Evolutionary conservation across 257 asterid species (phyloP).

Genomic region (Dorcoceras hygrometricum): DNA sequence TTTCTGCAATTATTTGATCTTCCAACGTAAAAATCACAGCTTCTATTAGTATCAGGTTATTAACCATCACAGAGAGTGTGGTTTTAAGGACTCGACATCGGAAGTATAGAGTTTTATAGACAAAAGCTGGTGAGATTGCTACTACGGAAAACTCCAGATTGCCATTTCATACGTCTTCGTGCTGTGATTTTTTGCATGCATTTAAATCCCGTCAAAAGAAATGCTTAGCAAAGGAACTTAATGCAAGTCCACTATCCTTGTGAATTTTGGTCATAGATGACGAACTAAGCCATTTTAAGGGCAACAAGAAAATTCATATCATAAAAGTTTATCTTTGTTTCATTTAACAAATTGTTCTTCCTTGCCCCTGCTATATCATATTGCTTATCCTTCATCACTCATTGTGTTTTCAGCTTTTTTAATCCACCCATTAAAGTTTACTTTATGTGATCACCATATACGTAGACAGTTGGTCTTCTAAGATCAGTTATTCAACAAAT

Average conservation of each 20-base stretch:
- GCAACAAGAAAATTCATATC: not conserved
- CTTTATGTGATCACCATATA: not conserved
- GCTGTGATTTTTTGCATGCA: slow-evolving; percentile 5
- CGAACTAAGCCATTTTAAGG: not conserved
- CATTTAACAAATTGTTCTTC: too few relatives aligned
- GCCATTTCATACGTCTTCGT: slow-evolving; percentile 18
- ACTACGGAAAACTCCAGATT: slow-evolving; percentile 23
- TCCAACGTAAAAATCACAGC: not conserved
- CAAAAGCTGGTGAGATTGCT: slow-evolving; percentile 5
- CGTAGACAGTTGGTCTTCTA: not conserved
- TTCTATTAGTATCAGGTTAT: slow-evolving; percentile 19
- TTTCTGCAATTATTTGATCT: not conserved
- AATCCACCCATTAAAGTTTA: not conserved
- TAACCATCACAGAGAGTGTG: not conserved
- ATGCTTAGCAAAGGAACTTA: not conserved
- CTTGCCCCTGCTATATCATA: not conserved
- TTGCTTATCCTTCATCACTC: not conserved
- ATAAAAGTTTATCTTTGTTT: too few relatives aligned
- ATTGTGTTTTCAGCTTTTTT: too few relatives aligned
- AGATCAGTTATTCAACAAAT: not conserved
- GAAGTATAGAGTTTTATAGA: slow-evolving; percentile 14
- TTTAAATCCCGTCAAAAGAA: slow-evolving; percentile 28
- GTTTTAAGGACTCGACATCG: slow-evolving; percentile 10
- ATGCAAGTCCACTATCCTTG: not conserved
- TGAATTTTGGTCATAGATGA: not conserved